phyloP scores from a whole-genome alignment of 208 protist species.

The Crithidia bombi region DNA sequence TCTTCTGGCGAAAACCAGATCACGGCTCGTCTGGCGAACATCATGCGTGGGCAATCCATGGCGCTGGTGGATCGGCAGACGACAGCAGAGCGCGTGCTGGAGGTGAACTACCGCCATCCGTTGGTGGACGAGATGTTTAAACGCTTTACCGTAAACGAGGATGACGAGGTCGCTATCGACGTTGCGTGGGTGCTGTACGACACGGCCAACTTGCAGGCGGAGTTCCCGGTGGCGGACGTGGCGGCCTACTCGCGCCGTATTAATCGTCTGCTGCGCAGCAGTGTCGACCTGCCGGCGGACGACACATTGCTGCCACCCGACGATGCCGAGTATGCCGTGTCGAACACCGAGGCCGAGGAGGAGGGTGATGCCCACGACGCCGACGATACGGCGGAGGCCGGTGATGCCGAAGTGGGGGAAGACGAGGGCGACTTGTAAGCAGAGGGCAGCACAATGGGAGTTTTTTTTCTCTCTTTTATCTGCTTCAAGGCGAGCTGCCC shows the following conservation, averaged over 20 bases:
- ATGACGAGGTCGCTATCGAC: conserved; percentile 90
- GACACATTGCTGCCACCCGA: conserved; percentile 74
- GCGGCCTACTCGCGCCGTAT: conserved; percentile 84
- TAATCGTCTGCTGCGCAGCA: conserved; percentile 85
- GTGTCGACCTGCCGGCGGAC: conserved; percentile 79
- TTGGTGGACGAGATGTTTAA: conserved; percentile 94
- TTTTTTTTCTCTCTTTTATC: not conserved
- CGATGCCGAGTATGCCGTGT: conserved; percentile 74
- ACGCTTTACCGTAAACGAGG: conserved; percentile 77
- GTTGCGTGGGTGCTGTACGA: conserved; percentile 96
- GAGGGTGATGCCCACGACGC: conserved; percentile 14
- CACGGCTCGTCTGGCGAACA: conserved; percentile 97
- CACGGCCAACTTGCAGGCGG: conserved; percentile 92
- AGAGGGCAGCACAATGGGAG: not conserved
- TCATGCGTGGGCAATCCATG: conserved; percentile 96
- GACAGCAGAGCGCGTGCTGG: conserved; percentile 92
- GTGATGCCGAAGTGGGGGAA: conserved; percentile 18
- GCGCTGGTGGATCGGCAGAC: conserved; percentile 41
- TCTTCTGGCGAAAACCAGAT: conserved; percentile 94
- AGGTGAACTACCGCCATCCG: conserved; percentile 98
- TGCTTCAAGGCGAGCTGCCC: too few species aligned
- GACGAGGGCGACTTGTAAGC: conserved; percentile 42
- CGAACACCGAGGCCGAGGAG: conserved; percentile 34
- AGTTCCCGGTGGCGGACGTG: conserved; percentile 92
- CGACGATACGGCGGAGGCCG: not conserved